Base-by-base conservation (phyloP, 176 grass and related monocot species). In the Paspalum vaginatum region DNA sequence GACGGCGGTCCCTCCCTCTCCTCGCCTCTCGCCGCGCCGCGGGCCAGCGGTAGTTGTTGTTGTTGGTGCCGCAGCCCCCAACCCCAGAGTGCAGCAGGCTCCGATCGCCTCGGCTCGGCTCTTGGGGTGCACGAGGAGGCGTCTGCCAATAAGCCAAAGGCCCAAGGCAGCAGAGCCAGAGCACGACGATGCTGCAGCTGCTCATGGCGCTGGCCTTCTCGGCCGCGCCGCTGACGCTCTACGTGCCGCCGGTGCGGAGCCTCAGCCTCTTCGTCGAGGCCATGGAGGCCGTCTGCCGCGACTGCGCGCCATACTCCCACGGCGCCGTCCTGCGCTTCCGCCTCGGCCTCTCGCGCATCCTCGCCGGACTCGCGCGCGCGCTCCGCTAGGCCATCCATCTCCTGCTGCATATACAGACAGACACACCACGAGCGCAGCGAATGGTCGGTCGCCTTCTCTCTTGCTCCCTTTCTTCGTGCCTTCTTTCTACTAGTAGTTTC, bases 181-280 rank as follows among this genome's bases (percentile, higher is more conserved):
- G 38, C 8, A 9, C 16, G 37, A 50, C 51, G 85, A 97, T 97
- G 94, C 61, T 94, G 70, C 94, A 94, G 87, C 74, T 97, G 75
- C 75, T 97, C 40, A 84, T 94, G 68, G 94, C 94, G 69, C 75
- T 91, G 82, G 89, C 91, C 72, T 91, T 94, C 84, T 91, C 94
- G 89, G 94, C 91, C 40, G 94, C 94, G 82, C 94, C 94, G 65
- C 81, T 97, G 43, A 94, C 91, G 91, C 89, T 97, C 12, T 97
- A 97, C 87, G 64, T 97, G 74, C 94, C 94, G 66, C 89, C 94
- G 11, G 89, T 97, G 52, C 89, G 94, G 25, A 91, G 86, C 87
- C 87, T 97, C 65, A 94, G 86, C 79, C 91, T 89, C 12, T 97
- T 97, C 87, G 83, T 97, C 58, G 79, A 94, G 77, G 83, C 94